A percentile compares a stretch with the other conserved stretches of the same genome.
phyloP scores from a whole-genome alignment of 305 asterid species.

The Fraxinus ornus region DNA sequence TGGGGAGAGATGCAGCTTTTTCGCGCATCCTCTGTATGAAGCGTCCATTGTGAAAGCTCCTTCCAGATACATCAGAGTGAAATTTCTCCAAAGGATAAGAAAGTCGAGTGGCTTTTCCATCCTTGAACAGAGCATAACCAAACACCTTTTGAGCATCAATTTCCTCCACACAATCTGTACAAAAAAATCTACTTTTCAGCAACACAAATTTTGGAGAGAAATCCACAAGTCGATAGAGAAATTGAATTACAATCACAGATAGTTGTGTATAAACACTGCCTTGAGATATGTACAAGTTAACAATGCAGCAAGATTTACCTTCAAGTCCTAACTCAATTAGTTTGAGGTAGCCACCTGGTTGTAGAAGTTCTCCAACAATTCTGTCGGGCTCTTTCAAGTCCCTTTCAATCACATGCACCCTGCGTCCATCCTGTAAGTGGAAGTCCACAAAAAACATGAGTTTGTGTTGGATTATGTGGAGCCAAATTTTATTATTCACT shows the following conservation, averaged over 20 bases:
- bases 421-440: constrained; percentile 36
- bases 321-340: constrained; percentile 38
- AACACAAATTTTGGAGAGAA: background rate
- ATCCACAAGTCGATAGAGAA: background rate
- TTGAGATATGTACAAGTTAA: background rate
- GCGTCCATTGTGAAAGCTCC: constrained; percentile 45
- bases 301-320: constrained; percentile 21
- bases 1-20: constrained; percentile 36
- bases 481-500: background rate
- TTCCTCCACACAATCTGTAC: constrained; percentile 35
- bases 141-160: constrained; percentile 39
- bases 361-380: constrained; percentile 45
- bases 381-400: constrained; percentile 39
- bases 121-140: constrained; percentile 46
- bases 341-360: constrained; percentile 47
- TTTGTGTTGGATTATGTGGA: background rate
- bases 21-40: constrained; percentile 42
- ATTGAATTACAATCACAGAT: background rate
- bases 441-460: background rate
- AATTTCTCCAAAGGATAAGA: constrained; percentile 38
- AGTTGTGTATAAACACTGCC: background rate
- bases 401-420: constrained; percentile 39
- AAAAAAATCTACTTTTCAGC: background rate
- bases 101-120: constrained; percentile 26
- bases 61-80: constrained; percentile 35